Conservation (phyloP, 2,329 filamentous ascomycete species). For the Fusarium abutilonis region DNA sequence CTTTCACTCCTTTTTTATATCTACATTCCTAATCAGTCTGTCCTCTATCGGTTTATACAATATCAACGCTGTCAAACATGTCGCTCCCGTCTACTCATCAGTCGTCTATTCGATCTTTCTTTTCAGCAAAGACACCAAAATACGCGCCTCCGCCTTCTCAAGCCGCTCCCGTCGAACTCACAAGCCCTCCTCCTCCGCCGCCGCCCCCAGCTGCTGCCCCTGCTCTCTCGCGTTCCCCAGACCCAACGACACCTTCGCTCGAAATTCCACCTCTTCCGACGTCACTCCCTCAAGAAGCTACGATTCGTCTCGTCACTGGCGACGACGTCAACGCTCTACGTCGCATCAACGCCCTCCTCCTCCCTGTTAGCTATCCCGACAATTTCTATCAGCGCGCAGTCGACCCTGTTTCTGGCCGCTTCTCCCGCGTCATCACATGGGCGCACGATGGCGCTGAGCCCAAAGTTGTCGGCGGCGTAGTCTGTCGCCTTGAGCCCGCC, state of each 20-base stretch:
- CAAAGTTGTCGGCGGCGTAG: constrained; percentile 69
- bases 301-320: constrained; percentile 61
- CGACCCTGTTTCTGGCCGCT: constrained; percentile 61
- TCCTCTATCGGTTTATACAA: neutral
- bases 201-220: constrained; percentile 40
- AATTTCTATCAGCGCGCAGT: constrained; percentile 68
- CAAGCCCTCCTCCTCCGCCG: constrained; percentile 26
- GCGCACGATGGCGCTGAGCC: constrained; percentile 54
- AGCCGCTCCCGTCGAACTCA: constrained; percentile 35
- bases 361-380: constrained; percentile 71
- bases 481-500: constrained; percentile 67
- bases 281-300: constrained; percentile 58
- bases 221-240: constrained; percentile 42
- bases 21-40: neutral
- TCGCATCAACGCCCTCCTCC: constrained; percentile 71
- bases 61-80: constrained; percentile 45
- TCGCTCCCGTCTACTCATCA: constrained; percentile 60
- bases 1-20: constrained; percentile 4
- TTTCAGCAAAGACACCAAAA: constrained; percentile 58
- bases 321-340: constrained; percentile 67
- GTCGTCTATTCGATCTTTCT: constrained; percentile 71
- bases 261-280: constrained; percentile 48
- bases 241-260: constrained; percentile 13
- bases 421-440: constrained; percentile 70
- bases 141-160: constrained; percentile 50